Evolutionary conservation across 2,329 filamentous ascomycete species (phyloP), one percentile per base, ranked within the genome.

Genomic region (Talaromyces marneffei): DNA sequence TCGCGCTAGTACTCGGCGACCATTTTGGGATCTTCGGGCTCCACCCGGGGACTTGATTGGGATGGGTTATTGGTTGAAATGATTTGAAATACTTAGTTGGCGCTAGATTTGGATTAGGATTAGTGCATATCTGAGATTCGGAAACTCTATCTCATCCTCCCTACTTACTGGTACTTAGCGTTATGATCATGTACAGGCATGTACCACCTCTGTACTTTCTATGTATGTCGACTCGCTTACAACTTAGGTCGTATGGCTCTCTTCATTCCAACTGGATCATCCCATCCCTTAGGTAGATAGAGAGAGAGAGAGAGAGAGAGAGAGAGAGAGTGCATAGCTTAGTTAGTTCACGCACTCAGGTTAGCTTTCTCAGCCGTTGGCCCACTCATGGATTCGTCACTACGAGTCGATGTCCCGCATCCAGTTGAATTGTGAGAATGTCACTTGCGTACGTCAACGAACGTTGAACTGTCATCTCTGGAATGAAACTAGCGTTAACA

Each of bases 71-170:
- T 62, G 60, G 60, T 20, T 23, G 31, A 2, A 40, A n/a, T 6
- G 59, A 62, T 62, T 62, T 59, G 37, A 58, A 62, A 62, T 62
- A 58, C 60, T 55, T 16, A 48, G 37, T 48, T 48, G 56, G 20
- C 50, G 12, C 50, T 54, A 46, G 20, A 6, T 3, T 25, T 20
- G 12, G 3, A 40, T 48, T 14, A 10, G 40, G 16, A 0, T 14
- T 59, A 62, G 56, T 39, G 48, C 48, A 50, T 53, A 62, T 62
- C 60, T 62, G 31, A 56, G 55, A 59, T 56, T 40, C 35, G 37
- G 4, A 58, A 59, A 62, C 60, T 62, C 56, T 59, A 62, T 62
- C 56, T 62, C 42, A 50, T 52, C 42, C 23, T 57, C 35, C 12
- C 25, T 44, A 10, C 20, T 23, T 44, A 37, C n/a, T n/a, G 35